Base-by-base conservation (phyloP, 768 basidiomycete genomes). In the Russula sp. region DNA sequence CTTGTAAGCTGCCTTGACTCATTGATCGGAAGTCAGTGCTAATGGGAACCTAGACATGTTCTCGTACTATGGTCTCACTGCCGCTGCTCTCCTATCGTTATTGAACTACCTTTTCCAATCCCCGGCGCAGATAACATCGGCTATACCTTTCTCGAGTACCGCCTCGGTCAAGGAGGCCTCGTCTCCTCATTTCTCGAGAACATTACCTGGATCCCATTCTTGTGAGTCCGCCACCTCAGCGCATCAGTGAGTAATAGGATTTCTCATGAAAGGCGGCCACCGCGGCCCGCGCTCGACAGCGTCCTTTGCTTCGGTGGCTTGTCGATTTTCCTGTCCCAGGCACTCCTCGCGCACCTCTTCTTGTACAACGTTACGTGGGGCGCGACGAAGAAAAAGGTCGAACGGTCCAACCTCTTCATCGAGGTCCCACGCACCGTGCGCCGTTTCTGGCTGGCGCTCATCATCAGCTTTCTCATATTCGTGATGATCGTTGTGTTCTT, bases 371-470 rank as follows among this genome's bases (percentile, higher is more conserved):
- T 83, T 71, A 75, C 74, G 13, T 86, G 84, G 85, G 77, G 79
- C 5, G 79, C 84, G 36, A 86, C 84, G 7, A 80, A 83, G 69
- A 94, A 93, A 82, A 89, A 91, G 74, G 90, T 94, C 46, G 88
- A 94, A 74, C 81, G 84, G 54, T 90, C 89, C 6, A 94, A 94
- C 73, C 94, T 96, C 79, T 94, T 90, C 83, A 83, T 89, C 61
- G 93, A 96, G 74, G 85, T 94, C 14, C 94, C 94, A 1, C 83
- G 84, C 62, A 93, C 95, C 72, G 77, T 88, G 71, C 84, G 85
- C 67, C 87, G 92, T 4, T 95, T 91, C 77, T 86, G 88, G 80
- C 70, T 84, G 53, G 81, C 83, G 50, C 79, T 91, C 66, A 62
- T 82, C 22, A 61, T 90, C 24, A 85, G 83, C 52, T 77, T 84